phyloP scores from a whole-genome alignment of 2,329 filamentous ascomycete species.

The Xylariales sp. region DNA sequence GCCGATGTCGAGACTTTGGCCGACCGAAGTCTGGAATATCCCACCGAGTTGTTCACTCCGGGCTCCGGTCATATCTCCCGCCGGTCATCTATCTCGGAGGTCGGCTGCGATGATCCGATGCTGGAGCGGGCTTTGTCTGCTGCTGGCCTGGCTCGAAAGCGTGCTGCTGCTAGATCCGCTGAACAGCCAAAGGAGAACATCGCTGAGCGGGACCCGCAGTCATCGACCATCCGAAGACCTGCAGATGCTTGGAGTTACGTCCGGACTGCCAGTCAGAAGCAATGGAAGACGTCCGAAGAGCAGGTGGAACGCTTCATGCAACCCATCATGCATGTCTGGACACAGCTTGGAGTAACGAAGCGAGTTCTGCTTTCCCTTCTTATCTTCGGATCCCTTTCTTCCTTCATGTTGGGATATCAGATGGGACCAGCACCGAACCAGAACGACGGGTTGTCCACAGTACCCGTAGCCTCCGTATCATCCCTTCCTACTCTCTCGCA shows the following conservation, averaged over 20 bases:
- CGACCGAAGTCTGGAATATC: conserved; percentile 27
- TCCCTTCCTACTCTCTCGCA: conserved; percentile 18
- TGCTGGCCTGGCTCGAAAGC: not conserved
- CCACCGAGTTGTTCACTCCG: conserved; percentile 25
- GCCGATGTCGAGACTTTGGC: conserved; percentile 21
- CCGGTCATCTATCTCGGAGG: conserved; percentile 9
- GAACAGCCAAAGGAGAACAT: not conserved
- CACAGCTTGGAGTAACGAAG: too few species aligned
- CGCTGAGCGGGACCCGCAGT: not conserved
- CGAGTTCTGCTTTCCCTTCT: not conserved
- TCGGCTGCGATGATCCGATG: conserved; percentile 6
- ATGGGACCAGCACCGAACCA: too few species aligned
- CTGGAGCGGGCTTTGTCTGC: not conserved
- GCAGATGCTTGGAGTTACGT: too few species aligned
- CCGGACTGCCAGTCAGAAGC: too few species aligned
- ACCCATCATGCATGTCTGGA: too few species aligned
- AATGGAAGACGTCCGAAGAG: not conserved
- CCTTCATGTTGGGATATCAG: too few species aligned
- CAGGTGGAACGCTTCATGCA: not conserved
- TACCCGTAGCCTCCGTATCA: conserved; percentile 27
- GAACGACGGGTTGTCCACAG: conserved; percentile 22
- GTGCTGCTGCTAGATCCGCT: not conserved
- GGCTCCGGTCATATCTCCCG: conserved; percentile 15
- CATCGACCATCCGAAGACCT: not conserved
- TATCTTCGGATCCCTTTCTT: not conserved